Evolutionary conservation across 2,329 filamentous ascomycete genomes (phyloP), one percentile per base, ranked within the genome.

Genomic region (Aspergillus glaucus): DNA sequence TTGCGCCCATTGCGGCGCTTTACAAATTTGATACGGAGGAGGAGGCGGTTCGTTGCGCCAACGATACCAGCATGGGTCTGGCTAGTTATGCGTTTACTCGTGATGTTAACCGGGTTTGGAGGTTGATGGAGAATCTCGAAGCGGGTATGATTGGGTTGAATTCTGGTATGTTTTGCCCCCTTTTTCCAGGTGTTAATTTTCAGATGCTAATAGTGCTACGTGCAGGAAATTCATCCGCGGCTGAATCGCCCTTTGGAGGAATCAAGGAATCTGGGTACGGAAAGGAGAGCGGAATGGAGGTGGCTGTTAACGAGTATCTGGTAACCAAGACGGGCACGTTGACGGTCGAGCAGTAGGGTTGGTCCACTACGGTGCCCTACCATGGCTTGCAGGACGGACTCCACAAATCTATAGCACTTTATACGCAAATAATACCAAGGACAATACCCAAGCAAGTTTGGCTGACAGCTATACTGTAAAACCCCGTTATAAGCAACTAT

Each of bases 61-160:
- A 85, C 54, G 75, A 80, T 44, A 83, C 80, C 6, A 79, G 76
- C 43, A 84, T 85, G 77, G 83, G 83, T 4, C 65, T 85, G 51
- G 83, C 83, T 6, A 82, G 79, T 36, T 86, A 86, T 58, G 80
- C 80, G 52, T 86, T 86, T 65, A 86, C 83, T 1, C 84, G 84
- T 69, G 80, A 85, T 57, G 69, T 86, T 4, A 81, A 85, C 60
- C 79, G 82, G 0, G 74, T 80, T 45, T 85, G 82, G 79, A 73
- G 84, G 50, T 67, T 86, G 61, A 69, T 86, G 49, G 83, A 87
- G 71, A 83, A 80, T 54, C 63, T 87, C 30, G 82, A 86, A 62
- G 82, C 83, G 4, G 83, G 82, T 3, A 86, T 86, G 83, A 82
- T 86, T 59, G 83, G 82, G 12, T 70, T 84, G 68, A 84, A 84